Conservation (phyloP, 768 basidiomycete genomes). For the Atractiella rhizophila region DNA sequence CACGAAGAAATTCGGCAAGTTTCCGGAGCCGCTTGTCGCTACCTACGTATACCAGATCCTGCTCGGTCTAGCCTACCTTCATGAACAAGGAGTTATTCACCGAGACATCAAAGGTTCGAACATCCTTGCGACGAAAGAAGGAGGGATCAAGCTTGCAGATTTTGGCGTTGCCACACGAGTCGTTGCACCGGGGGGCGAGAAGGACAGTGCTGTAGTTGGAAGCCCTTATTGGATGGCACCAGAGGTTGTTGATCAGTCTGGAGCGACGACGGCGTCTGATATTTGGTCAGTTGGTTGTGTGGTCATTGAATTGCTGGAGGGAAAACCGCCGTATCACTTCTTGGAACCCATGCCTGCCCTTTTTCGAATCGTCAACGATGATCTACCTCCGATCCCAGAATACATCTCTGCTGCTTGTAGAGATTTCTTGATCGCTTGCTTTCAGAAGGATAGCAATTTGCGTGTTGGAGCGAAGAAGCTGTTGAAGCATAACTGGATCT, state of each 20-base stretch:
- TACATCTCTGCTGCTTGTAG: slow-evolving; percentile 80
- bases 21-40: slow-evolving; percentile 85
- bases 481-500: slow-evolving; percentile 87
- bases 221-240: slow-evolving; percentile 99
- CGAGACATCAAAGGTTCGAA: slow-evolving; percentile 98
- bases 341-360: slow-evolving; percentile 95
- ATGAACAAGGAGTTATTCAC: slow-evolving; percentile 98
- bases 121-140: slow-evolving; percentile 94
- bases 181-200: slow-evolving; percentile 43
- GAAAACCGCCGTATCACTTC: slow-evolving; percentile 84
- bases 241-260: slow-evolving; percentile 92
- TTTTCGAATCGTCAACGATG: slow-evolving; percentile 94
- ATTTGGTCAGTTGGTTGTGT: slow-evolving; percentile 81
- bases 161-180: slow-evolving; percentile 81
- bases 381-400: slow-evolving; percentile 85
- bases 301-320: slow-evolving; percentile 77
- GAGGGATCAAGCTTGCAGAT: slow-evolving; percentile 92
- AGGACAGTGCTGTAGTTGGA: slow-evolving; percentile 79
- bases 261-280: slow-evolving; percentile 88
- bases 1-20: slow-evolving; percentile 91
- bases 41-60: slow-evolving; percentile 92
- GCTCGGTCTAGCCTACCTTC: slow-evolving; percentile 82
- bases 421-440: slow-evolving; percentile 89
- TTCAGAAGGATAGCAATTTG: slow-evolving; percentile 90
- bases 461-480: slow-evolving; percentile 84